Conservation (phyloP, 805 yeast species). For the Candida yuanshanica region DNA sequence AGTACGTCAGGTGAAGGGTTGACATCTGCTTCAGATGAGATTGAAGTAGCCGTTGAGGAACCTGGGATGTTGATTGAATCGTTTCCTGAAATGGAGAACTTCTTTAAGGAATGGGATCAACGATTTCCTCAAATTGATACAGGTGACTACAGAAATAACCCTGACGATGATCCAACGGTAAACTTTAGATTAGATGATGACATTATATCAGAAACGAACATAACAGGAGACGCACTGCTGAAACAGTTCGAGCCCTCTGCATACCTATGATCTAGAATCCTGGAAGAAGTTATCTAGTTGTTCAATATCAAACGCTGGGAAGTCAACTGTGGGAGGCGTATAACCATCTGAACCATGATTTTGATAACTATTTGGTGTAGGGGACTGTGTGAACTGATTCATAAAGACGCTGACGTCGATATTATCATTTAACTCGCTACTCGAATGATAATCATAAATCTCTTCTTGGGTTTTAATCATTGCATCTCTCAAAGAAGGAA, state of each 20-base stretch:
- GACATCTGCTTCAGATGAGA: background rate
- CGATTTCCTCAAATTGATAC: background rate
- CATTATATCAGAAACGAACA: too few relatives aligned
- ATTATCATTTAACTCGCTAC: slow-evolving; percentile 1
- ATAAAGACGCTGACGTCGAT: background rate
- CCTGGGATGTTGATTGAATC: background rate
- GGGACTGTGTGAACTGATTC: background rate
- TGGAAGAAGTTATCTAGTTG: background rate
- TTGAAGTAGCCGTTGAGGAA: background rate
- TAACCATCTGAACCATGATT: background rate
- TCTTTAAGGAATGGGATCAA: slow-evolving; percentile 3
- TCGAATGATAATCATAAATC: background rate
- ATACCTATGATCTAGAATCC: too few relatives aligned
- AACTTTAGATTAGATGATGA: too few relatives aligned
- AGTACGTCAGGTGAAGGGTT: background rate
- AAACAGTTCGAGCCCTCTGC: too few relatives aligned
- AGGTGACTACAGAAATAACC: background rate
- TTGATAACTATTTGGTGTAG: background rate
- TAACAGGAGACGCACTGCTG: too few relatives aligned
- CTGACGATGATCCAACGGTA: too few relatives aligned
- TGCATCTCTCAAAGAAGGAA: slow-evolving; percentile 4
- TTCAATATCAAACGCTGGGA: background rate
- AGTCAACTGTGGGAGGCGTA: background rate
- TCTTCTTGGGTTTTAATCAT: background rate
- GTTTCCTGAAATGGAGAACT: slow-evolving; percentile 1